Evolutionary conservation across 805 yeast species (phyloP).

Genomic region (Candida ovalis): DNA sequence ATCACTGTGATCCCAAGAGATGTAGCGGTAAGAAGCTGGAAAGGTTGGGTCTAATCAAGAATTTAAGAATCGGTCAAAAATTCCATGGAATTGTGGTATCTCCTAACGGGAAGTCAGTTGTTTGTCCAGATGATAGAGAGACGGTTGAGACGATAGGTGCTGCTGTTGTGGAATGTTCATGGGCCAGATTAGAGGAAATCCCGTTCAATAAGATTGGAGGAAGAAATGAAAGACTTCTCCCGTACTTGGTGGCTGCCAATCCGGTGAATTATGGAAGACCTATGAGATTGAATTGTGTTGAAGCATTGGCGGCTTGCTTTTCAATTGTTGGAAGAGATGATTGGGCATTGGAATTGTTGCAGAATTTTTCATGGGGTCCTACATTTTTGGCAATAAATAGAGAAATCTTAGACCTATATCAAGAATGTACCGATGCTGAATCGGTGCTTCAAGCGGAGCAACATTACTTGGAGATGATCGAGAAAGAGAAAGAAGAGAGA

Average conservation of each 20-base stretch:
- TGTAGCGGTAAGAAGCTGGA: slow-evolving; percentile 95
- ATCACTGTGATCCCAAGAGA: slow-evolving; percentile 97
- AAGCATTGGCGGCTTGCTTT: slow-evolving; percentile 95
- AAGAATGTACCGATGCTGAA: slow-evolving; percentile 74
- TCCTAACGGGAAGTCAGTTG: slow-evolving; percentile 87
- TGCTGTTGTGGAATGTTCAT: slow-evolving; percentile 98
- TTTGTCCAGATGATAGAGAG: slow-evolving; percentile 80
- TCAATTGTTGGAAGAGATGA: slow-evolving; percentile 89
- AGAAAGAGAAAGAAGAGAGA: slow-evolving; percentile 60
- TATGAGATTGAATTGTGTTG: slow-evolving; percentile 94
- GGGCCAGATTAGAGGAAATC: slow-evolving; percentile 98
- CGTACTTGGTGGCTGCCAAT: slow-evolving; percentile 93
- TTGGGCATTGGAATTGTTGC: slow-evolving; percentile 77
- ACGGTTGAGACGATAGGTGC: slow-evolving; percentile 80
- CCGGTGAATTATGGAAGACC: slow-evolving; percentile 97
- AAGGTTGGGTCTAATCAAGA: slow-evolving; percentile 76
- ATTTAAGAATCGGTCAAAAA: slow-evolving; percentile 86
- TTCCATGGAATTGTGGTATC: slow-evolving; percentile 88
- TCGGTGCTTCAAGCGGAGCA: slow-evolving; percentile 71
- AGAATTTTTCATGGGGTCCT: slow-evolving; percentile 92
- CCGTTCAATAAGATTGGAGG: slow-evolving; percentile 95
- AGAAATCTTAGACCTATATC: slow-evolving; percentile 72
- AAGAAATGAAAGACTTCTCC: slow-evolving; percentile 76
- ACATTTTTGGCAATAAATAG: slow-evolving; percentile 78
- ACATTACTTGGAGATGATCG: slow-evolving; percentile 66